Conservation (phyloP, 345 rosid genomes). For the Melaleuca quinquenervia region DNA sequence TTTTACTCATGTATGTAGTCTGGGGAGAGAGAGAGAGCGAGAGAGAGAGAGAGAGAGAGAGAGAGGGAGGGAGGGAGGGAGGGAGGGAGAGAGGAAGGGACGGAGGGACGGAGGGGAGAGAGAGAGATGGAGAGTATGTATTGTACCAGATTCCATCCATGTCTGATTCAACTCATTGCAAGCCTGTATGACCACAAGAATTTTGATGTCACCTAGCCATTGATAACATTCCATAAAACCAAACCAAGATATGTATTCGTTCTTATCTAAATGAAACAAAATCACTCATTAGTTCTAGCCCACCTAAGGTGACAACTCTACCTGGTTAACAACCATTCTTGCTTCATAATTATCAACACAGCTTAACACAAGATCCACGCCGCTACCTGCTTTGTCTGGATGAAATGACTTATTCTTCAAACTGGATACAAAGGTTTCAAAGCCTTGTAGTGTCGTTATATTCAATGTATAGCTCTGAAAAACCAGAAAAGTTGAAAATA, state of each 20-base stretch:
- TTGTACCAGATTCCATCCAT: constrained; percentile 96
- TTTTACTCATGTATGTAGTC: background rate
- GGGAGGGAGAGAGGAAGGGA: background rate
- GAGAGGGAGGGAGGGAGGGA: background rate
- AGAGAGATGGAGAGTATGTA: background rate
- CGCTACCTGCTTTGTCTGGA: constrained; percentile 65
- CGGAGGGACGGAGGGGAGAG: too few relatives aligned
- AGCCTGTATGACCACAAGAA: constrained; percentile 38
- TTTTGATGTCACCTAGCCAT: background rate
- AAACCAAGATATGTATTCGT: background rate
- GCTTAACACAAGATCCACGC: constrained; percentile 93
- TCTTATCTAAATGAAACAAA: background rate
- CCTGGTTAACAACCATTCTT: constrained; percentile 98
- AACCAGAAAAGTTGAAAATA: background rate
- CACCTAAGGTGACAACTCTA: constrained; percentile 7
- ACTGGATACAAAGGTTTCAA: constrained; percentile 78
- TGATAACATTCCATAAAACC: background rate
- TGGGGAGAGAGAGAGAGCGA: background rate
- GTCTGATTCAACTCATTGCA: constrained; percentile 88
- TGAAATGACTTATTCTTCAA: constrained; percentile 51
- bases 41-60: background rate
- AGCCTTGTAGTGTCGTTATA: constrained; percentile 90
- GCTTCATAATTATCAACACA: constrained; percentile 98
- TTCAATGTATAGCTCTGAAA: constrained; percentile 82
- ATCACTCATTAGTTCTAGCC: background rate